A percentile compares a stretch with the other conserved stretches of the same genome.
Evolutionary conservation across 1,139 yeast genomes (phyloP).

Genomic region (Saccharomyces hybrid): DNA sequence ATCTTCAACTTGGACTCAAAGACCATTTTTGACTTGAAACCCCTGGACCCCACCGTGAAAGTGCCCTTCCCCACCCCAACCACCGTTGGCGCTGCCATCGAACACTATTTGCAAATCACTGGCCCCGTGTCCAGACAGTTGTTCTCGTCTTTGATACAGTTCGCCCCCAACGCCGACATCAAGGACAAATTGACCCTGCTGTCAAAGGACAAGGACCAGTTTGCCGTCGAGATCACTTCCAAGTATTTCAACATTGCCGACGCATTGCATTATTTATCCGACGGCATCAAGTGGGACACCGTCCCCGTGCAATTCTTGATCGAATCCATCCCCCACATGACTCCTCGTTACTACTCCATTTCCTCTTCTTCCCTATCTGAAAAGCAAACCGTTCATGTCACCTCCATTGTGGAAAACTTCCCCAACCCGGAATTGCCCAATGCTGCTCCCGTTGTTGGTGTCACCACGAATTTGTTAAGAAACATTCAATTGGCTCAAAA

Average conservation of each 20-base stretch:
- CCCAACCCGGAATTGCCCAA: slow-evolving; percentile 36
- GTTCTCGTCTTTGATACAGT: slow-evolving; percentile 66
- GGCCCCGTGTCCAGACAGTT: slow-evolving; percentile 93
- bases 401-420: slow-evolving; percentile 77
- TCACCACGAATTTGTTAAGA: slow-evolving; percentile 80
- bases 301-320: slow-evolving; percentile 82
- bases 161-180: slow-evolving; percentile 64
- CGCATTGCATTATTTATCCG: slow-evolving; percentile 54
- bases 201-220: slow-evolving; percentile 60
- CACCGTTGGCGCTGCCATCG: slow-evolving; percentile 76
- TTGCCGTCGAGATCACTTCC: slow-evolving; percentile 56
- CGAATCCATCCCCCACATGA: slow-evolving; percentile 73
- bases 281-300: slow-evolving; percentile 51
- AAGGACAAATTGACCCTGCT: slow-evolving; percentile 47
- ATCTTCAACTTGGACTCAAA: slow-evolving; percentile 56
- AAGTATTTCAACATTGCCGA: slow-evolving; percentile 70
- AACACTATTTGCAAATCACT: slow-evolving; percentile 83
- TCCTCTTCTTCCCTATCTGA: slow-evolving; percentile 82
- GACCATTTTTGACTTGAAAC: slow-evolving; percentile 56
- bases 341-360: slow-evolving; percentile 93
- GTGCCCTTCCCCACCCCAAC: slow-evolving; percentile 88
- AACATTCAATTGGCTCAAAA: slow-evolving; percentile 62
- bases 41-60: slow-evolving; percentile 66
- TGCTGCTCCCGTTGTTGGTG: slow-evolving; percentile 46
- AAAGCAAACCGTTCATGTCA: slow-evolving; percentile 66